Evolutionary conservation across 2,329 filamentous ascomycete species (phyloP), one percentile per base, ranked within the genome.

Genomic region (Davidsoniella neocaledoniae): DNA sequence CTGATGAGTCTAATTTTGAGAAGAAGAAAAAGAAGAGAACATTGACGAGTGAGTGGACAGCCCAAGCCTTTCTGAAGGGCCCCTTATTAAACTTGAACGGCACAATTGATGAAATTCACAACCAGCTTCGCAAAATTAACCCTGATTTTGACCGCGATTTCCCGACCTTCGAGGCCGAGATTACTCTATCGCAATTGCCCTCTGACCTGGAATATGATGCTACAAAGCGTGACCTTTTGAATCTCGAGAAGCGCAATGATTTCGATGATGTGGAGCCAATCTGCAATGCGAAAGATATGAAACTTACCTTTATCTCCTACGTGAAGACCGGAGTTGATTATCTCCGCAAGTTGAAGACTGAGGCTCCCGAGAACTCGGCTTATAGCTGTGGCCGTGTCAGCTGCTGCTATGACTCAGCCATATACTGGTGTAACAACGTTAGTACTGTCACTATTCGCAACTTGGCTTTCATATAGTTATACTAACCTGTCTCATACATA

Each of bases 61-160:
- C 41, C n/a, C 42, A 46, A n/a, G 36, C 43, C 14, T 43, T 50
- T 37, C 14, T 23, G 25, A 19, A 33, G 14, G 43, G 36, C 4
- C 49, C 43, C 5, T 5, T 46, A 5, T 23, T 50, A 10, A 29
- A 12, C 6, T 19, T 50, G 10, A 42, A 49, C 40, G 56, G 57
- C 37, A 57, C 55, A 21, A 41, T 57, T 41, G 36, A 57, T 46
- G 45, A 57, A 23, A 49, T 57, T 7, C 49, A 54, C 51, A 44
- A 36, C 6, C 52, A 55, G 47, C 49, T 56, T n/a, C 17, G 54
- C 10, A 19, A 51, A 44, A 42, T 55, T 29, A 56, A 57, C 48
- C 53, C 53, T 19, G 44, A 56, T 47, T 57, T 51, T 49, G 53
- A 56, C 5, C 9, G 42, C 4, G 52, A 55, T 12, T 56, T 55